Conservation (phyloP, 371 early-diverging fungal species). For the Mucor lusitanicus region DNA sequence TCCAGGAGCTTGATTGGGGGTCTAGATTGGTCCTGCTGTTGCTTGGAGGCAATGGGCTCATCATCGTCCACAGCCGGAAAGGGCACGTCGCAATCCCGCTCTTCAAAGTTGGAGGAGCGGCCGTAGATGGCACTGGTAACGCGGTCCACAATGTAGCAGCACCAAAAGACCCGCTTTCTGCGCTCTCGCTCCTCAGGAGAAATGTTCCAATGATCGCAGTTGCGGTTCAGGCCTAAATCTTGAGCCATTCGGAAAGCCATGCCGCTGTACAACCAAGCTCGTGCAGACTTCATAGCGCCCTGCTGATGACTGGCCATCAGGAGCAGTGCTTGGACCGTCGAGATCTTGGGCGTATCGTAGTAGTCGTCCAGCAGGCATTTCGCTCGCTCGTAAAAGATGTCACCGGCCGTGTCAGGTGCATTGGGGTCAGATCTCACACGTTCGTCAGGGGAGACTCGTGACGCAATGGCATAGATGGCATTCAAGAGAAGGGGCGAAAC, state of each 20-base stretch:
- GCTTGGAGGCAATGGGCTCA: slow-evolving; percentile 15
- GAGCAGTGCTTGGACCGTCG: slow-evolving; percentile 62
- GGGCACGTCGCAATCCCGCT: slow-evolving; percentile 50
- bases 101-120: slow-evolving; percentile 43
- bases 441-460: slow-evolving; percentile 42
- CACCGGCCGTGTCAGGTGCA: slow-evolving; percentile 47
- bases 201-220: slow-evolving; percentile 49
- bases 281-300: slow-evolving; percentile 49
- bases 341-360: slow-evolving; percentile 57
- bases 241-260: slow-evolving; percentile 58
- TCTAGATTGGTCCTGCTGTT: slow-evolving; percentile 9
- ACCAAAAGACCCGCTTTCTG: slow-evolving; percentile 54
- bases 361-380: slow-evolving; percentile 51
- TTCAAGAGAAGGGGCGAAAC: slow-evolving; percentile 52
- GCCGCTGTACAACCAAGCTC: slow-evolving; percentile 53
- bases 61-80: slow-evolving; percentile 51
- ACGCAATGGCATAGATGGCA: slow-evolving; percentile 54
- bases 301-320: slow-evolving; percentile 56
- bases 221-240: slow-evolving; percentile 47
- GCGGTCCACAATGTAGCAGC: slow-evolving; percentile 51
- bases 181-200: slow-evolving; percentile 44
- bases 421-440: slow-evolving; percentile 38
- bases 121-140: slow-evolving; percentile 45
- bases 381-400: slow-evolving; percentile 50
- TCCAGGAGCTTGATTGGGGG: slow-evolving; percentile 33